Evolutionary conservation across 441 rosid species (phyloP).

Genomic region (Populus hybrid): DNA sequence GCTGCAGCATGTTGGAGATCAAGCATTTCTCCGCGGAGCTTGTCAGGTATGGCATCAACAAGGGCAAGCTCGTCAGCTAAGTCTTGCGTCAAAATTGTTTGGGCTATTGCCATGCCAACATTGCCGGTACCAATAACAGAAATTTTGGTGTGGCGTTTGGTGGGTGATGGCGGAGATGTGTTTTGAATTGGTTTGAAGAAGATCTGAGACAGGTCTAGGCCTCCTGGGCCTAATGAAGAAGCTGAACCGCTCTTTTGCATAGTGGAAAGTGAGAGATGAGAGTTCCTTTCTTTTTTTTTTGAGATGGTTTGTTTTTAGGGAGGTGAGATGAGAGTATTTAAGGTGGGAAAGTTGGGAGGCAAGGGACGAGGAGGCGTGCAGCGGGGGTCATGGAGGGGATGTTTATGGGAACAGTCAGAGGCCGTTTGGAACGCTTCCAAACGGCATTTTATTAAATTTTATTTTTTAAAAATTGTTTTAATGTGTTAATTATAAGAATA

Average conservation of each 20-base stretch:
- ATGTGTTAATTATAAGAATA: no score
- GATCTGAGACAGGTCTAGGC: constrained; percentile 54
- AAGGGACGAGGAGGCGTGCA: not conserved
- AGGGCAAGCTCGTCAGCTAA: constrained; percentile 71
- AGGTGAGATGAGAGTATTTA: not conserved
- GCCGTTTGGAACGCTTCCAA: no score
- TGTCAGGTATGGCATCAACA: constrained; percentile 62
- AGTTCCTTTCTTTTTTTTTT: not conserved
- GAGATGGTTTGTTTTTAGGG: no score
- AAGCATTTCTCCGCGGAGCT: constrained; percentile 93
- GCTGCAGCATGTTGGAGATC: constrained; percentile 98
- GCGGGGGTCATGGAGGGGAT: no score
- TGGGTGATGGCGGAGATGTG: constrained; percentile 47
- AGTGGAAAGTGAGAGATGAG: not conserved
- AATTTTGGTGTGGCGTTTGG: constrained; percentile 64
- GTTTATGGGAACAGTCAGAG: no score
- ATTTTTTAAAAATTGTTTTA: no score
- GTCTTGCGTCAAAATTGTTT: constrained; percentile 86
- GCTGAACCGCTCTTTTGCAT: constrained; percentile 58
- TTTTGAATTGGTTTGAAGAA: constrained; percentile 65
- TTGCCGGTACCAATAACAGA: constrained; percentile 86
- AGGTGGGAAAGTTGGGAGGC: not conserved
- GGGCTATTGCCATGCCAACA: constrained; percentile 98
- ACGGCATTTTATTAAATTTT: no score
- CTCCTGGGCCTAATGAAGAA: constrained; percentile 64